Base-by-base conservation (phyloP, 345 rosid genomes). In the Gossypium stocksii region DNA sequence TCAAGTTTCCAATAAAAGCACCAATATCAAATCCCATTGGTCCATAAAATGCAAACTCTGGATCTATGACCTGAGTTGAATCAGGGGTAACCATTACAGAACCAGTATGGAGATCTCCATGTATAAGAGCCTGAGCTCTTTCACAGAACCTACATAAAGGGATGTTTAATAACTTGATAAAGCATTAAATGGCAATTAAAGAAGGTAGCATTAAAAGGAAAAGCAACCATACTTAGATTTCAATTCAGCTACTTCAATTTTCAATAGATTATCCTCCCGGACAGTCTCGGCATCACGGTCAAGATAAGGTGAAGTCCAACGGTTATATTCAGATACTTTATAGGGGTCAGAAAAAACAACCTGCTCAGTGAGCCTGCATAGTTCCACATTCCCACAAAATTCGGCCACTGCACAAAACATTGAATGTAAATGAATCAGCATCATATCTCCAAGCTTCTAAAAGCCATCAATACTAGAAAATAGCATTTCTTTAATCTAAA, bases 21-120 rank as follows among this genome's bases (percentile, higher is more conserved):
- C 99, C 98, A 82, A 91, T 63, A 69, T 95, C 99, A 67, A 83
- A 95, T 23, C 97, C 99, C 97, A 90, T 95, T 3, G 99, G 99
- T 78, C 97, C 99, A 49, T 85, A 89, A 74, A 89, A 95, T 48
- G 92, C 87, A 81, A 93, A 95, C 80, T 95, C 98, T 14, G 99
- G 93, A 83, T 93, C 64, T 77, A 93, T 91, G 72, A 93, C 93
- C 78, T 90, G 98, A 46, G 97, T 95, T 9, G 99, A 95, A 61
- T 83, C 90, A 43, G 23, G 79, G 23, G 98, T 93, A 74, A 93
- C 99, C 99, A 95, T 95, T 73, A 95, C 77, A 9, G 98, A 95
- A 52, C 97, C 83, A 27, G 99, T 95, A 79, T 93, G 99, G 63
- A 95, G 98, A 88, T 95, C 99, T 76, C 97, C 98, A 70, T 93